phyloP scores from a whole-genome alignment of 352 stramenopile species.

The Phytophthora cactorum region DNA sequence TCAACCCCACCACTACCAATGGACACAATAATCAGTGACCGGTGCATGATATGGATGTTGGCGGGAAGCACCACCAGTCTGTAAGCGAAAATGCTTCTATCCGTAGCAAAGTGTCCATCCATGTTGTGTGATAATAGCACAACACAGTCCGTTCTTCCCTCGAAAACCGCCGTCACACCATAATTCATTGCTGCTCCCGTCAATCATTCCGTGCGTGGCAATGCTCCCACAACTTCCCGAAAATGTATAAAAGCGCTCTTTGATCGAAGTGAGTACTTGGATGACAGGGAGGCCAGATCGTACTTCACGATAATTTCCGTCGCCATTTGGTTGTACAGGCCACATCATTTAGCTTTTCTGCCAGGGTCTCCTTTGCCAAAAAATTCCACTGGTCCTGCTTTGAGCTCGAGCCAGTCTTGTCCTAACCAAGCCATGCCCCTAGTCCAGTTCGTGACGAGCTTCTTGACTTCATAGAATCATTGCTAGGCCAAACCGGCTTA shows the following conservation, averaged over 20 bases:
- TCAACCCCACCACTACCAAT: background rate
- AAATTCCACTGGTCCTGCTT: background rate
- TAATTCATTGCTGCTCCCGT: conserved; percentile 6
- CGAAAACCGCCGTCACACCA: background rate
- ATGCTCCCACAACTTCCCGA: conserved; percentile 1
- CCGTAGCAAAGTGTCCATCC: conserved; percentile 4
- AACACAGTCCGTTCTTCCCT: background rate
- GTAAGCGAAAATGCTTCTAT: conserved; percentile 5
- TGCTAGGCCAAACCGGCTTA: background rate
- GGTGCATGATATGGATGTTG: background rate
- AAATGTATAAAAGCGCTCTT: background rate
- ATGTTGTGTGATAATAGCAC: conserved; percentile 4
- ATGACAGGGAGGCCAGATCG: background rate
- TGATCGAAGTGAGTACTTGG: background rate
- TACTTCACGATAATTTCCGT: background rate
- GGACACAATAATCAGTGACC: background rate
- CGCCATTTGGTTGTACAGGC: background rate
- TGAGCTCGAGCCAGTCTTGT: background rate
- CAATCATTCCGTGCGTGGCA: background rate
- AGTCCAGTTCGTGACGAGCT: background rate
- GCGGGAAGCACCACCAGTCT: background rate
- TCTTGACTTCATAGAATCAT: background rate
- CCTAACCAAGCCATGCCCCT: background rate
- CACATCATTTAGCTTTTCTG: background rate
- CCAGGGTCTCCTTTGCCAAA: background rate